phyloP scores from a whole-genome alignment of 1,284 basidiomycete species.

The Trichosporon sp. region DNA sequence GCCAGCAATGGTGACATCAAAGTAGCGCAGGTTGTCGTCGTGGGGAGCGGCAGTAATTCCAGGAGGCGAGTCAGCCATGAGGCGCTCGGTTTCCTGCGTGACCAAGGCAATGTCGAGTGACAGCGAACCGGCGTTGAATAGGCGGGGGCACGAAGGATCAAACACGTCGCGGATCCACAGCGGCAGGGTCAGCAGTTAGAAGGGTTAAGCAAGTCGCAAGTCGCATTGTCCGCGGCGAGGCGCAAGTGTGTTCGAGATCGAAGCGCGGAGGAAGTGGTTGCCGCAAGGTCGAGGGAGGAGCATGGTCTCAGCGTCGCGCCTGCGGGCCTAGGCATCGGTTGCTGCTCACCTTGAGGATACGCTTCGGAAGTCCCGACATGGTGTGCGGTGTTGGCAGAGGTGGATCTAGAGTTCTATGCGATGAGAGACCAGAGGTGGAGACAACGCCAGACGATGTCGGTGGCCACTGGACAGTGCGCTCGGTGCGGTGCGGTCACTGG shows the following conservation, averaged over 20 bases:
- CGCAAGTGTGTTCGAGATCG: not conserved
- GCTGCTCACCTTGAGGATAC: constrained; percentile 49
- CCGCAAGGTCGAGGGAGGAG: not conserved
- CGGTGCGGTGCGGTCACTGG: not conserved
- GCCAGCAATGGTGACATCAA: constrained; percentile 94
- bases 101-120: not conserved
- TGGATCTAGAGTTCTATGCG: not conserved
- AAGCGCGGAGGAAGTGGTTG: not conserved
- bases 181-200: not conserved
- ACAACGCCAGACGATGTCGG: not conserved
- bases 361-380: constrained; percentile 45
- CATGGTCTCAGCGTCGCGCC: not conserved
- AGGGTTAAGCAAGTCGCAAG: not conserved
- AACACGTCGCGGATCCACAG: not conserved
- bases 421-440: not conserved
- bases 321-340: not conserved
- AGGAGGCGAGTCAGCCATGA: constrained; percentile 91
- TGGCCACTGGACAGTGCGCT: not conserved
- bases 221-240: not conserved
- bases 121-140: not conserved
- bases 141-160: not conserved
- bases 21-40: constrained; percentile 96
- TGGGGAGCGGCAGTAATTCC: constrained; percentile 91
- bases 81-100: constrained; percentile 87
- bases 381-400: not conserved